phyloP scores from a whole-genome alignment of 1,139 yeast species.

The Taiozyma sp. region DNA sequence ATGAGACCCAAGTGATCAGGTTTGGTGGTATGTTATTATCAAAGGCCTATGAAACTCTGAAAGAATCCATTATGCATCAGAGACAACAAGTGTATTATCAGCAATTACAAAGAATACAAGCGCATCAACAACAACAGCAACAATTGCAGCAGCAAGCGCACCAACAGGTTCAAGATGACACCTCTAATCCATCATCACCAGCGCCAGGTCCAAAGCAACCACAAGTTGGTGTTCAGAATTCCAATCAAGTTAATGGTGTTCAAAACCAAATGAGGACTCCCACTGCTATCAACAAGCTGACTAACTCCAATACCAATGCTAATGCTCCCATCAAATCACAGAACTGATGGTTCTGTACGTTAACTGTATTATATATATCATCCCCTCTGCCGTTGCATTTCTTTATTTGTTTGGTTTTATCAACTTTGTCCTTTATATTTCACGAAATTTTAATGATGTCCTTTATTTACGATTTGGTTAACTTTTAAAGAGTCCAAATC shows the following conservation, averaged over 20 bases:
- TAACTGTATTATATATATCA: neutral
- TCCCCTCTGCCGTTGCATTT: neutral
- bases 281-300: neutral
- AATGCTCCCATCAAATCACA: neutral
- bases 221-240: neutral
- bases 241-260: neutral
- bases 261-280: neutral
- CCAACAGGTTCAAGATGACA: neutral
- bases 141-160: constrained; percentile 17
- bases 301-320: neutral
- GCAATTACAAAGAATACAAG: constrained; percentile 35
- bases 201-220: neutral
- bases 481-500: too few species aligned
- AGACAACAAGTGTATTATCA: constrained; percentile 45
- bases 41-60: constrained; percentile 72
- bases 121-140: constrained; percentile 28
- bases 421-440: neutral
- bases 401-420: neutral
- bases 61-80: constrained; percentile 41
- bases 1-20: constrained; percentile 82
- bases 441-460: neutral
- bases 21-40: constrained; percentile 89
- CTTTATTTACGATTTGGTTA: too few species aligned
- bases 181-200: neutral
- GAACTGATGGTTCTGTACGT: neutral